Evolutionary conservation across 805 yeast genomes (phyloP).

Genomic region (Nakazawaea wickerhamii): DNA sequence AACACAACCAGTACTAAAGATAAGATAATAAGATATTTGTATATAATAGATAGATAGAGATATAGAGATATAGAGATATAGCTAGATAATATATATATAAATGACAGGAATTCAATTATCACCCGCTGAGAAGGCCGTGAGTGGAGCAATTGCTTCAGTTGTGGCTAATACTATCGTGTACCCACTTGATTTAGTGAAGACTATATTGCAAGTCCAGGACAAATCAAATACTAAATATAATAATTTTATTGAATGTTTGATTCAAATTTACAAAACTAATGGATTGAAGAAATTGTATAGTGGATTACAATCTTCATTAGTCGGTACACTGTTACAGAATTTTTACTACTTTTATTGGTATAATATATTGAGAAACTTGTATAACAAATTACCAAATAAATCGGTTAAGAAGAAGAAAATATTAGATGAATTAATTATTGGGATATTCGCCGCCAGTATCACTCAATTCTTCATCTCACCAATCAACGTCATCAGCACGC

Average conservation of each 20-base stretch:
- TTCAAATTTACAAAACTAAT: constrained; percentile 48
- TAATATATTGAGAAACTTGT: constrained; percentile 57
- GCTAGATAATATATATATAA: background rate
- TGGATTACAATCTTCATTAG: constrained; percentile 61
- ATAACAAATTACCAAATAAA: constrained; percentile 27
- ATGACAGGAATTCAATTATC: constrained; percentile 25
- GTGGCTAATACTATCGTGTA: constrained; percentile 75
- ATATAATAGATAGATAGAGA: too few species aligned
- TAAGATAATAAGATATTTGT: too few species aligned
- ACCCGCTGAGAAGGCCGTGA: constrained; percentile 75
- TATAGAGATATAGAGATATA: background rate
- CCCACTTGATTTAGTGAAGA: constrained; percentile 75
- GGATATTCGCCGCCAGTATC: constrained; percentile 77
- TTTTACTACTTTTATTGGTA: constrained; percentile 89
- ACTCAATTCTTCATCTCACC: constrained; percentile 80
- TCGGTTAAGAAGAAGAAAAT: constrained; percentile 4
- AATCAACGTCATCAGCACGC: constrained; percentile 65
- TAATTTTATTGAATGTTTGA: constrained; percentile 57
- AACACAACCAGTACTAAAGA: too few species aligned
- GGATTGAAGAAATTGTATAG: constrained; percentile 69
- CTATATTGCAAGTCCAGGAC: constrained; percentile 70
- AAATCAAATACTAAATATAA: constrained; percentile 46
- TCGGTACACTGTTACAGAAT: constrained; percentile 71
- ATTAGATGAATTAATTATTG: constrained; percentile 58
- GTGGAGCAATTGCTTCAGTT: constrained; percentile 79